Base-by-base conservation (phyloP, 768 basidiomycete genomes). In the Pisolithus albus region DNA sequence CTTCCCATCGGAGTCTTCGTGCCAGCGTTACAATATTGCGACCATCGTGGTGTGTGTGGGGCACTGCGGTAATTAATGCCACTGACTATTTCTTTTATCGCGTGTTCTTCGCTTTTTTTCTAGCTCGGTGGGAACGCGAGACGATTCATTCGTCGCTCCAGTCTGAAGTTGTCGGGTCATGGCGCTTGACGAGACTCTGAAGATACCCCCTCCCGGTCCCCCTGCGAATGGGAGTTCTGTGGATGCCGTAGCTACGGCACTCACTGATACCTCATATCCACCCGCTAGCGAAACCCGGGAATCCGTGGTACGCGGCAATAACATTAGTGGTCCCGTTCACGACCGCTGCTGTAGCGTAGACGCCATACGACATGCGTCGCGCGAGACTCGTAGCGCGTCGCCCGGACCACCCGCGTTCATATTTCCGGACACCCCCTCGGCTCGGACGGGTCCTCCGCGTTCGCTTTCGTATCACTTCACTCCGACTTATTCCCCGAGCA, bases 391-490 rank as follows among this genome's bases (percentile, higher is more conserved):
- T 26, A 26, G 26, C 26, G 49, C 52, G 13, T 48, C 55, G 1
- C 32, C 26, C 9, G 37, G 28, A 18, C 47, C 50, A 24, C 49
- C 56, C 36, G 18, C 49, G 4, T 10, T 50, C 15, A 37, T 57
- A 19, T 42, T 57, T 2, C 65, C 56, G 32, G 56, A 64, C 46
- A 82, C 83, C 0, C 86, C 87, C 23, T 79, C 84, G 6, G 70
- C 72, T 46, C 74, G 86, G 47, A 88, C 86, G 4, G 87, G 86
- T 11, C 84, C 86, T 30, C 87, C 86, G 4, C 76, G 86, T 38
- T 85, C 86, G 0, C 70, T 88, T 24, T 85, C 84, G 3, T 84
- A 80, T 61, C 76, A 77, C 26, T 83, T 83, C 59, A 75, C 80
- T 7, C 67, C 76, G 30, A 71, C 80, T 1, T 67, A 63, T 18